Conservation (phyloP, 345 rosid species). For the Eucalyptus virginea region DNA sequence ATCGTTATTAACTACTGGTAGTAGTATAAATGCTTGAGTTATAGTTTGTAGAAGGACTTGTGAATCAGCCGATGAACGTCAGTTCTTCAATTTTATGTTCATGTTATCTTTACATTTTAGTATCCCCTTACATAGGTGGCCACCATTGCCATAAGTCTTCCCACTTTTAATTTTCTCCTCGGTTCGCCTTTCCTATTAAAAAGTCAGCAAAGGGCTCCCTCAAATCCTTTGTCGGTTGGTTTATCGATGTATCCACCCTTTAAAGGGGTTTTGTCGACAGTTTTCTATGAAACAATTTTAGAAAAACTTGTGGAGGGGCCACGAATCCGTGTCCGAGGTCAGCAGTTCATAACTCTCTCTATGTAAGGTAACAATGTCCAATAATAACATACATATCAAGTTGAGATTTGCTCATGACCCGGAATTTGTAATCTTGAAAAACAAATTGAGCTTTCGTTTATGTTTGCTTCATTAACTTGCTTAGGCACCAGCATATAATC, state of each 20-base stretch:
- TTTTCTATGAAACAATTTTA: neutral
- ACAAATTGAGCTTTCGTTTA: neutral
- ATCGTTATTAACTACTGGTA: neutral
- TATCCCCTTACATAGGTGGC: neutral
- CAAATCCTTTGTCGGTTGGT: neutral
- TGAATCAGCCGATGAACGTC: neutral
- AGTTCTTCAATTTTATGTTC: neutral
- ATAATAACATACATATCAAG: neutral
- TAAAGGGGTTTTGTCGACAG: neutral
- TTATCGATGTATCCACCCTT: neutral
- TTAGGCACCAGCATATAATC: neutral
- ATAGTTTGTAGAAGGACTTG: neutral
- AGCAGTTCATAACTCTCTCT: neutral
- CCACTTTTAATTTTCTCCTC: neutral
- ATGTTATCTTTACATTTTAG: neutral
- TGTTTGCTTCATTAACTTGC: neutral
- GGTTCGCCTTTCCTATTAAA: neutral
- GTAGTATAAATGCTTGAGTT: neutral
- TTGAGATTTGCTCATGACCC: neutral
- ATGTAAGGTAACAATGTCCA: neutral
- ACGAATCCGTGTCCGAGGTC: no score
- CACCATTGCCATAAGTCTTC: neutral
- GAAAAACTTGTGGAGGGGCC: neutral
- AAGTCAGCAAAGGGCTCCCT: neutral
- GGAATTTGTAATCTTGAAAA: neutral